Evolutionary conservation across 2,329 filamentous ascomycete species (phyloP).

Genomic region (Lecanicillium sp.): DNA sequence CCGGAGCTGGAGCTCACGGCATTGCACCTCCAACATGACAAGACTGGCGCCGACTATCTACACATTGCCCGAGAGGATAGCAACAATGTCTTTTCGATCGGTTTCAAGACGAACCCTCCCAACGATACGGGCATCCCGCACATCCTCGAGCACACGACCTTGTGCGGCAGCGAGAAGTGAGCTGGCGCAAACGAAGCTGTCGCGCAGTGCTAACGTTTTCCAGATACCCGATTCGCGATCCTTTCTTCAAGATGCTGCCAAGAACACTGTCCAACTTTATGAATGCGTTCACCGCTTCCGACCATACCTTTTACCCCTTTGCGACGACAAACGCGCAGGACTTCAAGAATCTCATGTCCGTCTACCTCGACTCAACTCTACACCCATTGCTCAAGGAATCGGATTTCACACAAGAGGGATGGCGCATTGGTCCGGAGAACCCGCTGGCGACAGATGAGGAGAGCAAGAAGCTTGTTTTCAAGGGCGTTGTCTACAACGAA

Average conservation of each 20-base stretch:
- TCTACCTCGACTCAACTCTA: constrained; percentile 92
- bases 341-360: constrained; percentile 91
- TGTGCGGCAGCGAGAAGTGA: constrained; percentile 91
- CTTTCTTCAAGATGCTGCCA: constrained; percentile 99
- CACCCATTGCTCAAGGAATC: constrained; percentile 82
- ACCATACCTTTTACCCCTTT: constrained; percentile 97
- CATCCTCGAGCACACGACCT: constrained; percentile 93
- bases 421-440: constrained; percentile 92
- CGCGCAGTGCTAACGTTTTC: constrained; percentile 22
- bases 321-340: constrained; percentile 94
- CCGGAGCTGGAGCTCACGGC: constrained; percentile 91
- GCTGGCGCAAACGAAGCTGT: constrained; percentile 19
- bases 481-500: constrained; percentile 97
- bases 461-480: constrained; percentile 76
- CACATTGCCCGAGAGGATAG: constrained; percentile 91
- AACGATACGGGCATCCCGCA: constrained; percentile 95
- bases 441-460: constrained; percentile 53
- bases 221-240: constrained; percentile 93
- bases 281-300: constrained; percentile 96
- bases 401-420: constrained; percentile 95
- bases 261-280: constrained; percentile 99
- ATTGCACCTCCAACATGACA: constrained; percentile 84
- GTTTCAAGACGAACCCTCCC: constrained; percentile 97
- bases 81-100: constrained; percentile 99
- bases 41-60: constrained; percentile 91